Base-by-base conservation (phyloP, 2,329 filamentous ascomycete genomes). In the Fusarium sp. region DNA sequence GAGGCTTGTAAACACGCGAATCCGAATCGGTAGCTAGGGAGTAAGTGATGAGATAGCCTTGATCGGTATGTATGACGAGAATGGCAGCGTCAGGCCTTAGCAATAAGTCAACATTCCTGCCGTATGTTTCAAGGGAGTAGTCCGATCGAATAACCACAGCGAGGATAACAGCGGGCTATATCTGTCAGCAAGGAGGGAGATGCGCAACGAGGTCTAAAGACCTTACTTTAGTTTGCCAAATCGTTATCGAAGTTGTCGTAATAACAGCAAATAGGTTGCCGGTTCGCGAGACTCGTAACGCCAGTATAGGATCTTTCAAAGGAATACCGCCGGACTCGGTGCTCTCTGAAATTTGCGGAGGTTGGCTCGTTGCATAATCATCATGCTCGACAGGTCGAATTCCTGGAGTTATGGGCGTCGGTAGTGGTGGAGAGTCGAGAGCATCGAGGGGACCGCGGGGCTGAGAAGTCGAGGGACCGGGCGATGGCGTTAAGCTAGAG, bases 171-270 rank as follows among this genome's bases (percentile, higher is more conserved):
- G 94, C 94, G 51, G 96, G 96, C 92, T 97, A 61, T 24, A 46
- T 24, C 18, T 40, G 54, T 75, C 58, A 75, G 71, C 16, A 72
- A 52, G 18, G 7, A 41, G 18, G 13, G 11, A 8, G 5, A 4
- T 22, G 20, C 14, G 20, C 29, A 34, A 14, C 24, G 18, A n/a
- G 25, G 30, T 37, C 22, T 41, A 12, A 20, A n/a, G 24, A 20
- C 75, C 84, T 65, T 85, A 94, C 94, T 87, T 95, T 95, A 58
- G 93, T 95, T 82, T 99, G 96, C 96, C 96, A 99, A 72, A 99
- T 87, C n/a, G 92, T 94, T 79, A 99, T 89, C 14, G 92, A 92
- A 3, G 92, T 92, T 7, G 88, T 83, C 1, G 95, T 98, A 77
- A 98, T 93, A 48, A 94, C 94, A 54, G 93, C 93, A 81, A 99